Evolutionary conservation across 2,329 filamentous ascomycete genomes (phyloP).

Genomic region (Septoria petroselini): DNA sequence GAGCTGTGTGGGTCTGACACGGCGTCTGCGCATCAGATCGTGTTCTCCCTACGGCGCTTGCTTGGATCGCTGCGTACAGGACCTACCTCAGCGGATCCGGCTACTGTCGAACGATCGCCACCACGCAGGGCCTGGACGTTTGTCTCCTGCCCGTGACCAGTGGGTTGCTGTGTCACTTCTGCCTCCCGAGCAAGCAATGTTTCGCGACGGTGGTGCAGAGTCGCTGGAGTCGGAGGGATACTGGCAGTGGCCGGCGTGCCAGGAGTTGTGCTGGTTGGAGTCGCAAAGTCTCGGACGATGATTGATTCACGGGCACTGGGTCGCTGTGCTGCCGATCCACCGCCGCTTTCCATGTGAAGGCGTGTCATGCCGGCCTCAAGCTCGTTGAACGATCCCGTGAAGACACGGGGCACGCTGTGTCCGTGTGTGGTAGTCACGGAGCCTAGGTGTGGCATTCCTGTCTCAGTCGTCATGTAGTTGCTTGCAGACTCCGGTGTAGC

Average conservation of each 20-base stretch:
- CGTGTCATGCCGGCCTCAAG: conserved; percentile 24
- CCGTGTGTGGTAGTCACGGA: conserved; percentile 14
- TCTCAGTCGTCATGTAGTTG: conserved; percentile 15
- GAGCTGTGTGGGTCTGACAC: background rate
- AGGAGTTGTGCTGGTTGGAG: conserved; percentile 7
- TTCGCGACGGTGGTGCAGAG: conserved; percentile 23
- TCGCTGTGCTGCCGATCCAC: conserved; percentile 8
- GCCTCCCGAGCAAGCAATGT: background rate
- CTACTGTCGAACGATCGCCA: background rate
- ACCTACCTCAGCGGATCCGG: background rate
- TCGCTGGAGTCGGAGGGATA: conserved; percentile 21
- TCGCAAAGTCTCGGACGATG: conserved; percentile 15
- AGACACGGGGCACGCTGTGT: conserved; percentile 26
- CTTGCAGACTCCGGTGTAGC: conserved; percentile 16
- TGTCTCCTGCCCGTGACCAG: background rate
- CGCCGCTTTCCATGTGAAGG: conserved; percentile 17
- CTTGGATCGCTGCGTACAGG: conserved; percentile 11
- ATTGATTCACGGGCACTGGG: conserved; percentile 1
- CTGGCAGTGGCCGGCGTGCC: conserved; percentile 13
- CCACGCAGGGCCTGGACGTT: background rate
- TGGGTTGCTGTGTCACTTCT: background rate
- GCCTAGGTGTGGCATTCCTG: conserved; percentile 12
- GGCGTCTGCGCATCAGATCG: background rate
- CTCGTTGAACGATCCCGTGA: conserved; percentile 30
- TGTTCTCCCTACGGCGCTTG: conserved; percentile 11